Percentiles rank a stretch among this genome's conserved stretches.
Evolutionary conservation across 768 basidiomycete species (phyloP).

Genomic region (Kwoniella newhampshirensis): DNA sequence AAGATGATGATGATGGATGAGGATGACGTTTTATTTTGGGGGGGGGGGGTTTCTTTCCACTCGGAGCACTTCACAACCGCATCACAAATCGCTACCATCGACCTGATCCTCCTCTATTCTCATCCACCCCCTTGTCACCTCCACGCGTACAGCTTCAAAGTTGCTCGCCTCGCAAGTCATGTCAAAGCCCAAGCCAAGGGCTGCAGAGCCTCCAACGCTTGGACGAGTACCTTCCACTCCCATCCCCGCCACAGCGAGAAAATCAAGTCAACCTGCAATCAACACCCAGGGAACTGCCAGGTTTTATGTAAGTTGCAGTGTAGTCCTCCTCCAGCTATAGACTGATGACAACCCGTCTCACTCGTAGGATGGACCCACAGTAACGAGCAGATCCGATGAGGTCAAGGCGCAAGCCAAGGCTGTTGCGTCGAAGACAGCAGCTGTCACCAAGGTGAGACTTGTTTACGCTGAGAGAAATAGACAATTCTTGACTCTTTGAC

Average conservation of each 20-base stretch:
- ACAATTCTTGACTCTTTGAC: background rate
- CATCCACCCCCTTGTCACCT: no score
- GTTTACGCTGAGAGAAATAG: background rate
- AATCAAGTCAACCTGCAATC: conserved; percentile 16
- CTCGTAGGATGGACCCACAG: conserved; percentile 45
- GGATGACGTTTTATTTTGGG: no score
- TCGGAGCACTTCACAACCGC: no score
- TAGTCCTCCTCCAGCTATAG: no score
- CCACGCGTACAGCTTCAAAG: no score
- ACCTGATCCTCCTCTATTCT: no score
- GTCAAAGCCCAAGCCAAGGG: conserved; percentile 14
- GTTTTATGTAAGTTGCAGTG: conserved; percentile 39
- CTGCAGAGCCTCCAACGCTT: conserved; percentile 7
- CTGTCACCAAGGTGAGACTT: conserved; percentile 35
- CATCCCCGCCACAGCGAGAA: conserved; percentile 19
- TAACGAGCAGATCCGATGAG: conserved; percentile 23
- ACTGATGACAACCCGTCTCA: no score
- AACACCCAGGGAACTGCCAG: conserved; percentile 18
- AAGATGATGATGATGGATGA: no score
- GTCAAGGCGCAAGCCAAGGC: conserved; percentile 24
- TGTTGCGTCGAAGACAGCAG: conserved; percentile 23
- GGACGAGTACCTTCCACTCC: conserved; percentile 5
- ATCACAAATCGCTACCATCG: no score
- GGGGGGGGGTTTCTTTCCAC: no score
- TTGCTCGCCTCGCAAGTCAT: no score